Percentiles rank a stretch among this genome's conserved stretches.
Evolutionary conservation across 805 yeast genomes (phyloP).

Genomic region (Starmerella scarabaei): DNA sequence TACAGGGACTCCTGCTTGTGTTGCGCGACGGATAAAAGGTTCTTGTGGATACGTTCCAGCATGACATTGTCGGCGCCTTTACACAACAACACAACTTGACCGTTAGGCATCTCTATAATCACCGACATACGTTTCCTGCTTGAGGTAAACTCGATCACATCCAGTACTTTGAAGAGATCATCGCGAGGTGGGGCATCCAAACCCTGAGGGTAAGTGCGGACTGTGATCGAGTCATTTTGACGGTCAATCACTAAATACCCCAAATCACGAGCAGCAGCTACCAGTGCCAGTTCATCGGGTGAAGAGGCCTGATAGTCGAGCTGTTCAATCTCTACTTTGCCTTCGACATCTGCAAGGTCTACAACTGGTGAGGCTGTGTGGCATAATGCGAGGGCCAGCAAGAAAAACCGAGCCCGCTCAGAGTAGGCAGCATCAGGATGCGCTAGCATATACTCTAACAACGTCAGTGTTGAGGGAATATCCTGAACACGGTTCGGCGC

Average conservation of each 20-base stretch:
- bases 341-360: slow-evolving; percentile 22
- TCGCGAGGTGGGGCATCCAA: slow-evolving; percentile 48
- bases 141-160: slow-evolving; percentile 75
- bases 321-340: slow-evolving; percentile 37
- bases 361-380: slow-evolving; percentile 77
- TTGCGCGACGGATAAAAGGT: slow-evolving; percentile 43
- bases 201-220: slow-evolving; percentile 77
- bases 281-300: slow-evolving; percentile 91
- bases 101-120: slow-evolving; percentile 64
- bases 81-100: slow-evolving; percentile 61
- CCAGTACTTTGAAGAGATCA: slow-evolving; percentile 63
- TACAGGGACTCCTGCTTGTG: slow-evolving; percentile 54
- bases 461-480: slow-evolving; percentile 46
- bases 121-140: slow-evolving; percentile 89
- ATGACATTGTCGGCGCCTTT: slow-evolving; percentile 95
- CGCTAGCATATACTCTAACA: slow-evolving; percentile 55
- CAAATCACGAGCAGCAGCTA: slow-evolving; percentile 87
- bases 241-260: slow-evolving; percentile 76
- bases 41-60: slow-evolving; percentile 47
- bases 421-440: slow-evolving; percentile 62
- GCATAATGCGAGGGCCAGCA: slow-evolving; percentile 72
- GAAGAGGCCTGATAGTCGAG: slow-evolving; percentile 86
- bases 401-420: slow-evolving; percentile 60
- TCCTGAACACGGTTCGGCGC: slow-evolving; percentile 33
- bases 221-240: slow-evolving; percentile 42